Percentiles rank a stretch among this genome's conserved stretches.
phyloP scores from a whole-genome alignment of 495 filamentous ascomycete genomes.

The Penicillium arizonense region DNA sequence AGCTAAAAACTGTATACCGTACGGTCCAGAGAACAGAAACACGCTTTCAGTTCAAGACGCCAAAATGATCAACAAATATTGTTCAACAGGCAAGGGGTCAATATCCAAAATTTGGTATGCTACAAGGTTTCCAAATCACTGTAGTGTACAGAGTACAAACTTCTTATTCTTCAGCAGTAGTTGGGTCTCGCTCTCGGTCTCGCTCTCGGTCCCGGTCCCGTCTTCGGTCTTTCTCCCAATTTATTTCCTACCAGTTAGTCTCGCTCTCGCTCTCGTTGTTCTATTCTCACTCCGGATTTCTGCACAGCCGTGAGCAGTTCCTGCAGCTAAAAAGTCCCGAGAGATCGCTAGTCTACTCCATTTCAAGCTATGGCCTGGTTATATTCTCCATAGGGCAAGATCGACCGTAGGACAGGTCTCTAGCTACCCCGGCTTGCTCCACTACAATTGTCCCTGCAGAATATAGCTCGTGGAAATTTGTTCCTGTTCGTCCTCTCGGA shows the following conservation, averaged over 20 bases:
- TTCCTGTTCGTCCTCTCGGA: not conserved
- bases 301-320: not conserved
- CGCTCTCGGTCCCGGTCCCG: constrained; percentile 1
- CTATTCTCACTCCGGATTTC: not conserved
- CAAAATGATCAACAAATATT: no score
- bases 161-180: not conserved
- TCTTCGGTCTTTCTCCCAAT: not conserved
- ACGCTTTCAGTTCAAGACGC: no score
- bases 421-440: not conserved
- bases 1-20: no score
- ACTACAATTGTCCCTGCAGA: not conserved
- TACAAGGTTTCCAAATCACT: no score
- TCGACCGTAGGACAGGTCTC: not conserved
- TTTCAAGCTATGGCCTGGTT: not conserved
- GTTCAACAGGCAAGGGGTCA: no score
- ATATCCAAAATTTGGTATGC: no score
- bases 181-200: not conserved
- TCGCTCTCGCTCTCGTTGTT: not conserved
- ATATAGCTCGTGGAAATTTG: not conserved
- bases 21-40: no score
- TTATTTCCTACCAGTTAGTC: not conserved
- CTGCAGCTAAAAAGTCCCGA: not conserved
- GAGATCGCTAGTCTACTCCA: not conserved
- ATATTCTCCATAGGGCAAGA: not conserved
- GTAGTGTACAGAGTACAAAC: no score